phyloP scores from a whole-genome alignment of 495 filamentous ascomycete genomes.

The Tuber brumale region DNA sequence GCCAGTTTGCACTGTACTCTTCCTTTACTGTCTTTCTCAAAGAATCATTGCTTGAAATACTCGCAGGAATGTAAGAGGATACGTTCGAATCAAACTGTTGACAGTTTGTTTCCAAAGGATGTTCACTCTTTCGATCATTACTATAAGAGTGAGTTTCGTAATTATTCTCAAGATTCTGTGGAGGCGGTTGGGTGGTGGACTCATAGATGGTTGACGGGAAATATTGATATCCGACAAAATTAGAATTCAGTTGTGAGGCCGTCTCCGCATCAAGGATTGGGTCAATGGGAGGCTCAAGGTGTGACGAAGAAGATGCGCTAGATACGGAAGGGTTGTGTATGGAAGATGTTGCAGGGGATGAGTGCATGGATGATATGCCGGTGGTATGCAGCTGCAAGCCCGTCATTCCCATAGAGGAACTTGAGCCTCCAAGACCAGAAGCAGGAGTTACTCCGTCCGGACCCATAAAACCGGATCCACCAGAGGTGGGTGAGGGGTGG shows the following conservation, averaged over 20 bases:
- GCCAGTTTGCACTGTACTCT: conserved; percentile 32
- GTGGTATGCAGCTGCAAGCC: conserved; percentile 33
- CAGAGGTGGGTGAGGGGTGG: conserved; percentile 40
- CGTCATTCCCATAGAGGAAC: conserved; percentile 35
- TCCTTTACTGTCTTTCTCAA: conserved; percentile 39
- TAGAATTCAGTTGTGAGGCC: conserved; percentile 31
- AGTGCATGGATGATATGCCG: conserved; percentile 36
- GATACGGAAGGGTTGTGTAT: conserved; percentile 39
- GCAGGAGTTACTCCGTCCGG: conserved; percentile 33
- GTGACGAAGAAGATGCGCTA: conserved; percentile 32
- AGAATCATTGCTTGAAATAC: conserved; percentile 32
- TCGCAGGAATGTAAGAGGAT: conserved; percentile 40
- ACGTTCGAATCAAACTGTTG: conserved; percentile 39
- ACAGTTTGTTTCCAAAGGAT: conserved; percentile 38
- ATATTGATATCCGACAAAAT: conserved; percentile 41
- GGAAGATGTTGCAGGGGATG: conserved; percentile 37
- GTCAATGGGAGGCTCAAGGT: conserved; percentile 42
- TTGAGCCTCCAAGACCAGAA: conserved; percentile 33
- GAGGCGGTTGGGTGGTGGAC: conserved; percentile 32
- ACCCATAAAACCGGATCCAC: conserved; percentile 36
- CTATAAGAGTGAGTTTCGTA: conserved; percentile 41
- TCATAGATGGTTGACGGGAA: conserved; percentile 40
- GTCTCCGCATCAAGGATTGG: conserved; percentile 39
- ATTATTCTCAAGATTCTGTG: conserved; percentile 35
- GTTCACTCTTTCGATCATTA: conserved; percentile 41